Percentiles rank a stretch among this genome's conserved stretches.
Evolutionary conservation across 176 grass and related monocot genomes (phyloP).

Genomic region (Elaeis guineensis): DNA sequence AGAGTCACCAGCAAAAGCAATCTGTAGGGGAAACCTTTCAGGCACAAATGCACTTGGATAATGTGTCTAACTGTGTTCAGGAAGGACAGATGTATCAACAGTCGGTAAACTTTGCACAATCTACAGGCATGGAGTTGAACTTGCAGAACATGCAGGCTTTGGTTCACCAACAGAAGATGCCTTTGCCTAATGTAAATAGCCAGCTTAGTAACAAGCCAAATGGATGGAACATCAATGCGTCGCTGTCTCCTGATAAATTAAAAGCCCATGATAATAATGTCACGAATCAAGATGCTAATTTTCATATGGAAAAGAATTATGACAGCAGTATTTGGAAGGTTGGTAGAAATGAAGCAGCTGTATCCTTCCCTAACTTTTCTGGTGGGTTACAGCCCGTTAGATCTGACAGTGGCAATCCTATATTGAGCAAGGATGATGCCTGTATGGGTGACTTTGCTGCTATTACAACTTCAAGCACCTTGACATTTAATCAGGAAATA

Average conservation of each 20-base stretch:
- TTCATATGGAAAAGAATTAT: not conserved
- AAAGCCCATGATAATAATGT: too few species aligned
- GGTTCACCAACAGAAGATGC: conserved; percentile 7
- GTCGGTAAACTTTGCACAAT: not conserved
- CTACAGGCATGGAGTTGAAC: conserved; percentile 3
- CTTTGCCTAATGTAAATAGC: not conserved
- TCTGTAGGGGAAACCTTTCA: not conserved
- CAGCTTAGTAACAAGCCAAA: conserved; percentile 1
- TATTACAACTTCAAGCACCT: conserved; percentile 31
- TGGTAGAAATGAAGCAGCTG: conserved; percentile 38
- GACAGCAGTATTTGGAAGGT: conserved; percentile 42
- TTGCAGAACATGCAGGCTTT: not conserved
- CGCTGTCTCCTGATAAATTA: too few species aligned
- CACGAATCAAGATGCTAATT: too few species aligned
- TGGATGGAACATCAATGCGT: conserved; percentile 8
- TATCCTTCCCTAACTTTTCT: not conserved
- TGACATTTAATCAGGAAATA: conserved; percentile 34
- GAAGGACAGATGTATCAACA: not conserved
- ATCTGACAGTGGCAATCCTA: conserved; percentile 32
- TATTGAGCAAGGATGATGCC: conserved; percentile 26
- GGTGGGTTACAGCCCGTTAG: conserved; percentile 37
- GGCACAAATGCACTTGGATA: not conserved
- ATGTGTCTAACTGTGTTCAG: not conserved
- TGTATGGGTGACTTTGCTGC: conserved; percentile 28
- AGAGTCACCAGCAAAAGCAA: conserved; percentile 1